Base-by-base conservation (phyloP, 1,284 basidiomycete genomes). In the Trichosporon sp. region DNA sequence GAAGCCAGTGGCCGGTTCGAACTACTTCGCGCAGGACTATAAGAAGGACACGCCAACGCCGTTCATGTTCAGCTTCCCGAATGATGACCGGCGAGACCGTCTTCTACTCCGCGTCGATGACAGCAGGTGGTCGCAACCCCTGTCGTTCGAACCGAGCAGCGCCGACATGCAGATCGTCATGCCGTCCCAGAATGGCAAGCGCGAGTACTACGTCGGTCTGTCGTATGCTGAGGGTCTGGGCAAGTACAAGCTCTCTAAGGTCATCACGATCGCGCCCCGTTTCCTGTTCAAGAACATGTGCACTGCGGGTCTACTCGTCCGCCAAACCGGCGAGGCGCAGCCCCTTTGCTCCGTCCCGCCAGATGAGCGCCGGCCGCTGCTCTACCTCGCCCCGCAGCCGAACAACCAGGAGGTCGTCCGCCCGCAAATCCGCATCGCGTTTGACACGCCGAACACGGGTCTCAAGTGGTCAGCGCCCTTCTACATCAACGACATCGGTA, bases 221-320 rank as follows among this genome's bases (percentile, higher is more conserved):
- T 96, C 94, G 4, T 98, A 97, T 88, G 88, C 90, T 21, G 96
- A 98, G 81, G 96, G 96, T 3, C 85, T 92, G 32, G 97, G 97
- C 65, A 97, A 96, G 87, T 99, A 98, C 85, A 98, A 98, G 82
- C 86, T 99, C 65, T 92, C 91, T 35, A 98, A 98, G 85, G 92
- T 98, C 74, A 91, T 99, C 78, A 97, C 93, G 0, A 86, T 99
- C 51, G 88, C 92, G 5, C 97, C 97, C 12, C 89, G 96, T 35
- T 99, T 96, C 86, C 85, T 98, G 73, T 85, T 99, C 78, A 92
- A 91, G 83, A 99, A 98, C 85, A 88, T 89, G 74, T 88, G 94
- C 43, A 78, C 85, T 4, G 88, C 90, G 69, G 78, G 90, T 0
- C 87, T 99, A 59, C 89, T 89, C 65, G 90, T 96, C 83, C 90